phyloP scores from a whole-genome alignment of 192 early-diverging fungal species.

The Gaertneriomyces semiglobifer region DNA sequence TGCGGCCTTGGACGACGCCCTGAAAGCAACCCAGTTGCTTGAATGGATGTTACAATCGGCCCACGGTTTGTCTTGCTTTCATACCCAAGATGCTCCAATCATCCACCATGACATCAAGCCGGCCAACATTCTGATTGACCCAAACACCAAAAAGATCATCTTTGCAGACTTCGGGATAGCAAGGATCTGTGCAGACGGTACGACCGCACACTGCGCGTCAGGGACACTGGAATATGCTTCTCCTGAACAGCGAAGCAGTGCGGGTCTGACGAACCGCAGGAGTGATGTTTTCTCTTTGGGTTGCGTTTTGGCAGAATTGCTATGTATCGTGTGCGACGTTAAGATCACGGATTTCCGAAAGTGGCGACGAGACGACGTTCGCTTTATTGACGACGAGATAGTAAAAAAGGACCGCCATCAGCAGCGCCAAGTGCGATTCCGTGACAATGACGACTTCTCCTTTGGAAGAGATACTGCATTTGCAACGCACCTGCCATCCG shows the following conservation, averaged over 20 bases:
- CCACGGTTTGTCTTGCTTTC: neutral
- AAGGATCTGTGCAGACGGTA: constrained; percentile 8
- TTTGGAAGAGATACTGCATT: too few species aligned
- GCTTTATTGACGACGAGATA: too few species aligned
- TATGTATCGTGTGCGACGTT: neutral
- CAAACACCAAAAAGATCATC: neutral
- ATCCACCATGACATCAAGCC: constrained; percentile 12
- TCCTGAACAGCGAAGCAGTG: neutral
- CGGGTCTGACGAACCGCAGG: constrained; percentile 1
- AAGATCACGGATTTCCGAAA: too few species aligned
- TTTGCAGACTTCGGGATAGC: constrained; percentile 1
- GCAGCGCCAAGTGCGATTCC: too few species aligned
- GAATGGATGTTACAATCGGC: neutral
- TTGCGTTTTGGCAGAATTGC: constrained; percentile 1
- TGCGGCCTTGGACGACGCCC: too few species aligned
- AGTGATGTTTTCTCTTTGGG: constrained; percentile 10
- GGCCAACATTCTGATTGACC: neutral
- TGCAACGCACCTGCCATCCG: too few species aligned
- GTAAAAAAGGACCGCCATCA: too few species aligned
- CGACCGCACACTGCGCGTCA: constrained; percentile 1
- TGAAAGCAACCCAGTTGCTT: too few species aligned
- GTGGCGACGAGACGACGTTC: too few species aligned
- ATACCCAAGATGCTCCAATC: neutral
- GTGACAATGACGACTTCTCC: too few species aligned
- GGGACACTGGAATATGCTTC: neutral